Percentiles rank a stretch among this genome's conserved stretches.
These are phyloP conservation scores for Saksenaea oblongispora DNA, from an alignment of 371 early-diverging fungal genomes.

Conservation along the genomic window DNA sequence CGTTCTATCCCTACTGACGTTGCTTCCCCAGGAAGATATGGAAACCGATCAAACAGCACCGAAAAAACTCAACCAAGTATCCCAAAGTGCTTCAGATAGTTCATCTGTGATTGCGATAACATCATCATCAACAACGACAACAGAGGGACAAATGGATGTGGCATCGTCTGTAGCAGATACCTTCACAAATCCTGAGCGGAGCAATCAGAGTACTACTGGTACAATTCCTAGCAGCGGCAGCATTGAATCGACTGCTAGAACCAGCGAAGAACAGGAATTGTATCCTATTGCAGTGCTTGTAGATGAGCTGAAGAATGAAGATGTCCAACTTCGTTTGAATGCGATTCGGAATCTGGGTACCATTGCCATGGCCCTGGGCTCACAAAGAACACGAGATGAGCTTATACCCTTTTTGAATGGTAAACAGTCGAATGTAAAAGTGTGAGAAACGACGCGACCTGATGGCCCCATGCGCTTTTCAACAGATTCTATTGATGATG, in stretches of 20 bases:
- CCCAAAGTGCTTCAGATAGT: background rate
- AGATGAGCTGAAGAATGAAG: constrained; percentile 98
- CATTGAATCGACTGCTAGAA: background rate
- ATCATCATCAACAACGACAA: background rate
- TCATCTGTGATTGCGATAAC: background rate
- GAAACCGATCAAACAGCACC: constrained; percentile 13
- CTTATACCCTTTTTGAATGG: constrained; percentile 96
- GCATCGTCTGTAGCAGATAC: background rate
- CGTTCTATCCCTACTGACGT: background rate
- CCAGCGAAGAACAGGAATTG: constrained; percentile 47
- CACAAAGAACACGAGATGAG: constrained; percentile 94
- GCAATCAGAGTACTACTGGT: background rate
- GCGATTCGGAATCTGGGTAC: constrained; percentile 92
- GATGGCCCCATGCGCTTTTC: constrained; percentile 1
- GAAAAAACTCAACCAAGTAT: background rate
- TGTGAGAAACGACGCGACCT: constrained; percentile 1
- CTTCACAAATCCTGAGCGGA: background rate
- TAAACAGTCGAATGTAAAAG: constrained; percentile 32
- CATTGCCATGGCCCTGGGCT: constrained; percentile 95
- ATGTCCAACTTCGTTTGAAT: constrained; percentile 88
- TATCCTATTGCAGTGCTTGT: constrained; percentile 94
- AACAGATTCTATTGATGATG: constrained; percentile 96
- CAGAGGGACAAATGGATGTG: background rate
- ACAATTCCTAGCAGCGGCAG: background rate
- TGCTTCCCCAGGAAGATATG: constrained; percentile 6